Evolutionary conservation across 2,329 filamentous ascomycete genomes (phyloP), one percentile per base, ranked within the genome.

Genomic region (Amauroascus niger): DNA sequence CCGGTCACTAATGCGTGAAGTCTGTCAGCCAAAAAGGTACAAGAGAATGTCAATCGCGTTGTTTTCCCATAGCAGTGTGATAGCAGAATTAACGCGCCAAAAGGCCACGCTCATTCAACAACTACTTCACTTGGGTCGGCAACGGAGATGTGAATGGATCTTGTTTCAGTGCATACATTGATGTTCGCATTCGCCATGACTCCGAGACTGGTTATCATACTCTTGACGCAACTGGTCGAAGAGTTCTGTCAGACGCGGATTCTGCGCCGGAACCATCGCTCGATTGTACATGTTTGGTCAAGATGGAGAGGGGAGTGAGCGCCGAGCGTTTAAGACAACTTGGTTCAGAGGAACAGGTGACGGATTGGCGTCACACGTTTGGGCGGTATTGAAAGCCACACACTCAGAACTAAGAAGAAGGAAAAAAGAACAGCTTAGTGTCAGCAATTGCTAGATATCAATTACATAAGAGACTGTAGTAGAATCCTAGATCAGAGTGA

Each of bases 181-280:
- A 69, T 91, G 87, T 69, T 98, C 91, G 69, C 89, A 94, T 63
- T 88, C 87, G 68, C 88, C 88, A 60, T 83, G 86, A 62, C 87
- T 83, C 60, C 87, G 83, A 62, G 84, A 79, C 70, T 94, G 87
- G 57, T 79, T 84, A 61, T 97, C 91, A 63, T 96, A 97, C 72
- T 98, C 93, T 65, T 82, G 79, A 66, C 91, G 84, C 63, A 98
- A 82, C 69, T 89, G 86, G 54, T 97, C 91, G 66, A 98, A 79
- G 59, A 97, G 82, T 77, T 98, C 91, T 62, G 86, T 88, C 63
- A 97, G 78, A 62, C 93, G 88, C 62, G 75, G 79, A 73, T 77
- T 79, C 56, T 86, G 84, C 60, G 32, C 49, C 59, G 75, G 74
- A 59, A 83, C 84, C 79, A 94, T 86, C 69, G 84, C 86, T 68